phyloP scores from a whole-genome alignment of 1,284 basidiomycete species.

The Quambalaria eucalypti region DNA sequence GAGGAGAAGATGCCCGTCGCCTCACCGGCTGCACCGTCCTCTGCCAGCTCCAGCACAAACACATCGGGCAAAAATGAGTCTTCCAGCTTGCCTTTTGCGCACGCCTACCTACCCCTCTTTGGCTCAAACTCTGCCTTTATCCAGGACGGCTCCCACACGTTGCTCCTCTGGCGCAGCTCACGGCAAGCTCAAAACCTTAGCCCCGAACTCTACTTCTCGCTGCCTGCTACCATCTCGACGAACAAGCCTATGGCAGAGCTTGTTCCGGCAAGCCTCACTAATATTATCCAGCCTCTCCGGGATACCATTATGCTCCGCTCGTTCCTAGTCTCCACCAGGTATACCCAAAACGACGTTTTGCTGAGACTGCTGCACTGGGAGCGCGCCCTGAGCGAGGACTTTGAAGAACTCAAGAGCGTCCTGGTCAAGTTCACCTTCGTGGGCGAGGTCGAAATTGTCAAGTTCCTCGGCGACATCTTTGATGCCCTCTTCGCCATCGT shows the following conservation, averaged over 20 bases:
- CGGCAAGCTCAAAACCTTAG: constrained; percentile 51
- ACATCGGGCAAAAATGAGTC: not conserved
- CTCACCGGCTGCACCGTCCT: constrained; percentile 4
- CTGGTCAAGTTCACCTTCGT: constrained; percentile 84
- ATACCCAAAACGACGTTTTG: constrained; percentile 82
- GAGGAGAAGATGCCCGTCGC: constrained; percentile 20
- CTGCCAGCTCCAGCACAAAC: not conserved
- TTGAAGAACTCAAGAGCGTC: constrained; percentile 59
- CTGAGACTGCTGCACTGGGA: constrained; percentile 80
- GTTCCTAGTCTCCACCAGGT: constrained; percentile 82
- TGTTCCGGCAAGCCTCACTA: constrained; percentile 27
- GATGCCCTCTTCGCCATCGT: constrained; percentile 87
- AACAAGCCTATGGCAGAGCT: constrained; percentile 51
- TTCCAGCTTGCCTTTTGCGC: constrained; percentile 64
- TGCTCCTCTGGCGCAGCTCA: constrained; percentile 49
- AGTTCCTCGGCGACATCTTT: constrained; percentile 82
- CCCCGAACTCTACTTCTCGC: constrained; percentile 52
- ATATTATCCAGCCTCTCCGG: constrained; percentile 44
- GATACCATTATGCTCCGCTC: constrained; percentile 76
- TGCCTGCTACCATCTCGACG: constrained; percentile 59
- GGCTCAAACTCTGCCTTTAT: constrained; percentile 61
- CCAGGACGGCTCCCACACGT: constrained; percentile 78
- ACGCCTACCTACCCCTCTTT: constrained; percentile 82
- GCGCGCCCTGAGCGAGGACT: constrained; percentile 50
- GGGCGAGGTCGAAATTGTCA: constrained; percentile 64